These are phyloP conservation scores for Acanthamoeba sp. DNA, from an alignment of 208 protist genomes.

Conservation along the genomic window DNA sequence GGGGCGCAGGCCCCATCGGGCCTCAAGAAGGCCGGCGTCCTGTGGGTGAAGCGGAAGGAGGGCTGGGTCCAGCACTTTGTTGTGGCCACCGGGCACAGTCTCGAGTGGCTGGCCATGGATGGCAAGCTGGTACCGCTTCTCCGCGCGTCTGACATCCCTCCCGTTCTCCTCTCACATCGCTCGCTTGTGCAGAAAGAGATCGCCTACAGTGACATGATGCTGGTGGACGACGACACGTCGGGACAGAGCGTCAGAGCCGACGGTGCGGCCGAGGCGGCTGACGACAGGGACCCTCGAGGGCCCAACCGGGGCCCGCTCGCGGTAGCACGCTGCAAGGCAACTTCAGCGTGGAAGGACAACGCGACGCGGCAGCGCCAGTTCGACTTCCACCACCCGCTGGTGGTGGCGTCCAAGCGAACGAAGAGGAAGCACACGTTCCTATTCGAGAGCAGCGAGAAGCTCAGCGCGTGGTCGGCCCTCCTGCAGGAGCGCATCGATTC, in stretches of 20 bases:
- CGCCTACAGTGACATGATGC: not conserved
- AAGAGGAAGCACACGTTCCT: not conserved
- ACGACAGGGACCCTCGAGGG: too few species aligned
- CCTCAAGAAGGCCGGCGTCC: not conserved
- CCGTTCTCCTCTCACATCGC: too few species aligned
- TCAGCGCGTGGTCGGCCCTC: not conserved
- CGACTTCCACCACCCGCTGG: constrained; percentile 18
- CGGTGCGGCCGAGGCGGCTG: too few species aligned
- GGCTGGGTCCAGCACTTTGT: not conserved
- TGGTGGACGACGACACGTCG: not conserved
- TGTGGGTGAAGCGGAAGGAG: constrained; percentile 17
- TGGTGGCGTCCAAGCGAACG: not conserved
- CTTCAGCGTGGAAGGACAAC: not conserved
- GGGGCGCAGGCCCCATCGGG: not conserved
- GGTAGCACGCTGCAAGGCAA: not conserved
- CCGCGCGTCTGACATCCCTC: too few species aligned
- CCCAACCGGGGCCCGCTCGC: too few species aligned
- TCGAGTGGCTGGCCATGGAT: not conserved
- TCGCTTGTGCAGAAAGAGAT: not conserved
- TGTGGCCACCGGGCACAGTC: not conserved
- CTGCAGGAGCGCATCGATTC: not conserved
- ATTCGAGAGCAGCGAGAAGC: not conserved
- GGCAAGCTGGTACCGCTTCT: not conserved
- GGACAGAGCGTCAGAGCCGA: too few species aligned
- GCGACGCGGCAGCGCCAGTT: not conserved